A percentile compares a stretch with the other conserved stretches of the same genome.
Conservation (phyloP, 345 rosid genomes). For the Eucalyptus coolabah region DNA sequence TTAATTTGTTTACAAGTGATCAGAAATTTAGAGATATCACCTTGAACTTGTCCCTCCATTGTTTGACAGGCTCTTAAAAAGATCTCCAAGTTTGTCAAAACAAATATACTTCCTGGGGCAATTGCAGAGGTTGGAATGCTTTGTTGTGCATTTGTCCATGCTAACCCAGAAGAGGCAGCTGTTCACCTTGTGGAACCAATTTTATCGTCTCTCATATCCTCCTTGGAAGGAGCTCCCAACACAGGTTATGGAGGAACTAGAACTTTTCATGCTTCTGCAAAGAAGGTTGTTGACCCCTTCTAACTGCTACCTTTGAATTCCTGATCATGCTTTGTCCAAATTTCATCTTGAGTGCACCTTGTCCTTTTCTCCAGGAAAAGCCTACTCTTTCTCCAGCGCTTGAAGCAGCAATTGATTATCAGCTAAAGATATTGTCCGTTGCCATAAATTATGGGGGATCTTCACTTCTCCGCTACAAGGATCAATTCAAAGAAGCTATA, state of each 20-base stretch:
- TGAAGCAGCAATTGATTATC: conserved; percentile 91
- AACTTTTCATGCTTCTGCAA: conserved; percentile 24
- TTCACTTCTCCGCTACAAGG: conserved; percentile 66
- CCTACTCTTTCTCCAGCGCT: conserved; percentile 88
- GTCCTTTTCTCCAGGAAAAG: conserved; percentile 34
- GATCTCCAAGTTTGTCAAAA: conserved; percentile 84
- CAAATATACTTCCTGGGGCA: conserved; percentile 98
- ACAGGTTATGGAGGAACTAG: conserved; percentile 91
- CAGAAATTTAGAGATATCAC: background rate
- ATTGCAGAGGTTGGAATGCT: conserved; percentile 98
- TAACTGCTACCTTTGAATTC: conserved; percentile 1
- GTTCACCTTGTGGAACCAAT: conserved; percentile 80
- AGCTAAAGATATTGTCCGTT: conserved; percentile 77
- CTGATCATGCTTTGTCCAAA: background rate
- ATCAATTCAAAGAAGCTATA: conserved; percentile 67
- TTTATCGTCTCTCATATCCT: conserved; percentile 63
- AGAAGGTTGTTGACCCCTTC: conserved; percentile 44
- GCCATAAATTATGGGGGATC: conserved; percentile 87
- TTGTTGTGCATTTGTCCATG: conserved; percentile 94
- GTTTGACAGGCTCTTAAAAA: conserved; percentile 78
- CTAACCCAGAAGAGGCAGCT: conserved; percentile 92
- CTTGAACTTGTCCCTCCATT: background rate
- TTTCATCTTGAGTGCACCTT: background rate
- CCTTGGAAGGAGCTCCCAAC: conserved; percentile 77
- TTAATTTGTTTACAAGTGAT: background rate